Evolutionary conservation across 2,329 filamentous ascomycete genomes (phyloP).

Genomic region (Calonectria leucothoes): DNA sequence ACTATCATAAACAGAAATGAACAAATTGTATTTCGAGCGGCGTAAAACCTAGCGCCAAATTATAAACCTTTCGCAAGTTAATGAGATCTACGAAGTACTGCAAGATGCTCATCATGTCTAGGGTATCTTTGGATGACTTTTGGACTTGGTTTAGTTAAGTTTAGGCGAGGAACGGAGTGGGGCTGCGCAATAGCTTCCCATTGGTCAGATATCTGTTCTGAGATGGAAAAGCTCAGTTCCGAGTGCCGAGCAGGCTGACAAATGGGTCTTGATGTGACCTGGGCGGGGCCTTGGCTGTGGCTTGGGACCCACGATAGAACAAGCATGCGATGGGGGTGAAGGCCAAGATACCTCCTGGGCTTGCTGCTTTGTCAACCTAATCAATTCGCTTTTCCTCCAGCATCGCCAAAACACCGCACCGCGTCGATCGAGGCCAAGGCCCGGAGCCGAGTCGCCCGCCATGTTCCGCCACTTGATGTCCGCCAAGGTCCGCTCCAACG

Average conservation of each 20-base stretch:
- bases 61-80: neutral
- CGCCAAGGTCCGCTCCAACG: slow-evolving; percentile 52
- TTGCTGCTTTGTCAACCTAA: neutral
- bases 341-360: neutral
- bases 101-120: neutral
- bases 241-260: slow-evolving; percentile 26
- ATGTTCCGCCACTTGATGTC: slow-evolving; percentile 46
- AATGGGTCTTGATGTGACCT: slow-evolving; percentile 24
- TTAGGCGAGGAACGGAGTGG: neutral
- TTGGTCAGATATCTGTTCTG: slow-evolving; percentile 12
- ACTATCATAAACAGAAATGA: too few relatives aligned
- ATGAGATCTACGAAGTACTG: neutral
- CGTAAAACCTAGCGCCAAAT: neutral
- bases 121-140: neutral
- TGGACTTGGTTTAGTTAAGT: neutral
- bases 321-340: slow-evolving; percentile 6
- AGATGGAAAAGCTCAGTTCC: neutral
- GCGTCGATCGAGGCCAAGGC: neutral
- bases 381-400: neutral
- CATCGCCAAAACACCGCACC: neutral
- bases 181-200: neutral
- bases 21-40: neutral
- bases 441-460: slow-evolving; percentile 14
- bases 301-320: slow-evolving; percentile 29
- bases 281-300: neutral